A percentile compares a stretch with the other conserved stretches of the same genome.
Evolutionary conservation across 306 rosid species (phyloP).

Genomic region (Begonia loranthoides): DNA sequence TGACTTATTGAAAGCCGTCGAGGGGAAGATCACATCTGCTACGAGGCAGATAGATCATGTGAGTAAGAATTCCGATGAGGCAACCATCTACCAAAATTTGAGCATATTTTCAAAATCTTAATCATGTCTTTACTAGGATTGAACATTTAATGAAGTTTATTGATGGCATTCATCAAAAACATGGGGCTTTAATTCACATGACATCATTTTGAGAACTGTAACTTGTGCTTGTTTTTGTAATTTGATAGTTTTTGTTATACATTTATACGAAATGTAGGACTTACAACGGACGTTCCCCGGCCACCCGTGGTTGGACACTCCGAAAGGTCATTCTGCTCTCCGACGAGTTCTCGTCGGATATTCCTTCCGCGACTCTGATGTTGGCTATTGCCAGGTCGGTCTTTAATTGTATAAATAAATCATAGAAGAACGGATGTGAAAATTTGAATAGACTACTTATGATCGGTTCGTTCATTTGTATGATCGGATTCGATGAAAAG

Average conservation of each 20-base stretch:
- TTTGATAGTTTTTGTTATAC: background rate
- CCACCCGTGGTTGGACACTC: conserved; percentile 94
- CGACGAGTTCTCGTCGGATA: conserved; percentile 90
- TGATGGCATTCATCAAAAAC: background rate
- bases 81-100: background rate
- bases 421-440: too few relatives aligned
- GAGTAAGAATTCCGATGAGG: conserved; percentile 16
- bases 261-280: conserved; percentile 29
- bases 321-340: conserved; percentile 86
- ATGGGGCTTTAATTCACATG: too few relatives aligned
- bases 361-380: conserved; percentile 98
- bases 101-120: too few relatives aligned
- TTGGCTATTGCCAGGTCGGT: conserved; percentile 93
- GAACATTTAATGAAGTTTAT: too few relatives aligned
- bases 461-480: conserved; percentile 3
- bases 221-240: too few relatives aligned
- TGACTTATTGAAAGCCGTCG: conserved; percentile 74
- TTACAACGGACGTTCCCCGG: conserved; percentile 94
- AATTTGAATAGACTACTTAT: too few relatives aligned
- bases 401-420: background rate
- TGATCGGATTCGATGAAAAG: background rate
- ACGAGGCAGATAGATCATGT: conserved; percentile 96
- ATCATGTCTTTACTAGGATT: too few relatives aligned
- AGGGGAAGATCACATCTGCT: conserved; percentile 90
- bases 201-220: too few relatives aligned